Evolutionary conservation across 352 stramenopile species (phyloP), one percentile per base, ranked within the genome.

Genomic region (Phytophthora cryptogea): DNA sequence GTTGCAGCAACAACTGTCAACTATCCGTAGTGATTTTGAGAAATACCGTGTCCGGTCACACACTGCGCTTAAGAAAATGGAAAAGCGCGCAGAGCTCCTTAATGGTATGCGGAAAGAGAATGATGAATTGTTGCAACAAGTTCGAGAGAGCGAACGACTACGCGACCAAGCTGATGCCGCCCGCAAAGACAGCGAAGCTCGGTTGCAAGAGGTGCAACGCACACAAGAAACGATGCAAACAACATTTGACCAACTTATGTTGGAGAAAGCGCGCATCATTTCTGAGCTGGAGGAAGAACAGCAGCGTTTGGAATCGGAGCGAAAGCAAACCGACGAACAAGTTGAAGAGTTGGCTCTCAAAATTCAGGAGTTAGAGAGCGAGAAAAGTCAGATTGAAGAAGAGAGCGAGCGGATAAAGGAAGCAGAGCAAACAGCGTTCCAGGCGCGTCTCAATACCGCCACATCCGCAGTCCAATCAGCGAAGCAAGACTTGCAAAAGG

Each of bases 91-190:
- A 8, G 82, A 92, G 52, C 52, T 94, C 14, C 67, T 94, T 27
- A 94, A 94, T 43, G 72, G 73, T 10, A 94, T 92, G 84, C 77
- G 74, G 13, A 89, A 85, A 31, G 84, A 90, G 48, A 92, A 90
- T 17, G 80, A 89, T 27, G 40, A 35, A 27, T 50, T 91, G 32
- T 45, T 69, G 28, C 48, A 57, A 4, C 47, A 74, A 52, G 30
- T 74, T 5, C 36, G 28, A n/a, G 72, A 65, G 11, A 69, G 64
- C 14, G 44, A 77, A 1, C 37, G 57, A 13, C 32, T 56, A 8
- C 53, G 54, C 14, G 50, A 63, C 3, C 37, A 74, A 27, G 65
- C 47, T 17, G 47, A 72, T 27, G 16, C 23, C 27, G 42, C 57
- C 8, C 54, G 54, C 23, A 39, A 51, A 52, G n/a, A 51, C 39